phyloP scores from a whole-genome alignment of 2,329 filamentous ascomycete species.

The Magnaporthiopsis rhizophila region DNA sequence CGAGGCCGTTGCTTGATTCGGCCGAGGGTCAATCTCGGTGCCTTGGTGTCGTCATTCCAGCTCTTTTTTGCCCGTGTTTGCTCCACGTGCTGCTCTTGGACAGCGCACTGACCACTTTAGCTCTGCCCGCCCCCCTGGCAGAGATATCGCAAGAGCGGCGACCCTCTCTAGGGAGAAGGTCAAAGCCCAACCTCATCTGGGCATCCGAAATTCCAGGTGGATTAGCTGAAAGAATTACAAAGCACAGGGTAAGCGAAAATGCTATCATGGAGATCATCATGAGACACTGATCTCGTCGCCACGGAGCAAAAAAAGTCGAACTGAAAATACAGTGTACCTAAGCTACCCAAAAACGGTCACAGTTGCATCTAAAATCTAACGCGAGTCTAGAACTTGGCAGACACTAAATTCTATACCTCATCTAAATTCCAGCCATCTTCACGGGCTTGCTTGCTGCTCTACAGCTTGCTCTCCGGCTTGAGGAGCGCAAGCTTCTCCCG shows the following conservation, averaged over 20 bases:
- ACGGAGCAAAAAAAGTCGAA: neutral
- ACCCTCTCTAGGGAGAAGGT: neutral
- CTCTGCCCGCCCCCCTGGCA: too few species aligned
- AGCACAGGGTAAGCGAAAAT: neutral
- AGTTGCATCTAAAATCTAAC: neutral
- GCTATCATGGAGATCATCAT: neutral
- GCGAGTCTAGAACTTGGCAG: neutral
- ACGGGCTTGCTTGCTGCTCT: constrained; percentile 10
- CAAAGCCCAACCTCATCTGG: neutral
- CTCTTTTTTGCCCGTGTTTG: too few species aligned
- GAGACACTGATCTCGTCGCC: neutral
- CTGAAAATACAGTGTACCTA: neutral
- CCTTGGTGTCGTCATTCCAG: too few species aligned
- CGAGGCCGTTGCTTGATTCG: too few species aligned
- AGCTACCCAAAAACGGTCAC: neutral
- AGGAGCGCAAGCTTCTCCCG: constrained; percentile 50
- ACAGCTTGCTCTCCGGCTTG: constrained; percentile 51
- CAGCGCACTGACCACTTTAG: too few species aligned
- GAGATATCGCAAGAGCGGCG: neutral
- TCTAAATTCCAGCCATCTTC: neutral
- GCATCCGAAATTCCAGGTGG: neutral
- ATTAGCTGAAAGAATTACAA: neutral
- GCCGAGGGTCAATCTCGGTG: too few species aligned
- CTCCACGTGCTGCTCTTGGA: too few species aligned
- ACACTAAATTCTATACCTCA: neutral